These are phyloP conservation scores for Lentinus polychrous DNA, from an alignment of 1,284 basidiomycete genomes.

Conservation along the genomic window DNA sequence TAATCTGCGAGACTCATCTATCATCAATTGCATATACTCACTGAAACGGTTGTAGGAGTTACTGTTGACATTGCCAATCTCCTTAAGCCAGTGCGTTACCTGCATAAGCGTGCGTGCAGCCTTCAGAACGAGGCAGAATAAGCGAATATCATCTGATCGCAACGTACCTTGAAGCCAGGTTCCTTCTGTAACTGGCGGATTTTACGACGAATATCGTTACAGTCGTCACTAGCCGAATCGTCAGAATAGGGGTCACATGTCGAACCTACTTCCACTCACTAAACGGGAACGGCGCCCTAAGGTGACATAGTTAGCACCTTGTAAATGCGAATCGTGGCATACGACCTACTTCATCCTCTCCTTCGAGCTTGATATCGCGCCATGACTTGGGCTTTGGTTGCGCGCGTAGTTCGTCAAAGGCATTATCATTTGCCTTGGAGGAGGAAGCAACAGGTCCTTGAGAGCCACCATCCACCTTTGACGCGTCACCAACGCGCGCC, in stretches of 20 bases:
- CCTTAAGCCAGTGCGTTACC: constrained; percentile 39
- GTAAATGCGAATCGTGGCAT: constrained; percentile 1
- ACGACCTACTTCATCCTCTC: constrained; percentile 22
- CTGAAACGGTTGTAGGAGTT: constrained; percentile 43
- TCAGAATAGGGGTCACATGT: constrained; percentile 1
- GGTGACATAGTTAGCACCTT: background rate
- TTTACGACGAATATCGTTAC: constrained; percentile 41
- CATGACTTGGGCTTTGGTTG: constrained; percentile 17
- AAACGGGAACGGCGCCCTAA: constrained; percentile 25
- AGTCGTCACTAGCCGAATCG: constrained; percentile 31
- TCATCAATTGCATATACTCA: constrained; percentile 16
- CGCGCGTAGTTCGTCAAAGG: background rate
- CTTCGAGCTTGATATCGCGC: constrained; percentile 27
- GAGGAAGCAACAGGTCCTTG: constrained; percentile 8
- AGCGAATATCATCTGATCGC: background rate
- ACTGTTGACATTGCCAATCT: constrained; percentile 40
- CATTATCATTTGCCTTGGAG: constrained; percentile 15
- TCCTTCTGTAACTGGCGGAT: constrained; percentile 34
- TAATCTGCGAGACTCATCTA: background rate
- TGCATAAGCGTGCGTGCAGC: constrained; percentile 11
- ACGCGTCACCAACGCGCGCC: constrained; percentile 42
- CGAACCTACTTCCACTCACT: constrained; percentile 18
- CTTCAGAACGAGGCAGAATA: background rate
- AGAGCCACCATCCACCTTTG: constrained; percentile 11
- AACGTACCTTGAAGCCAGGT: constrained; percentile 35